Percentiles rank a stretch among this genome's conserved stretches.
phyloP scores from a whole-genome alignment of 352 stramenopile species.

The Phytophthora cajani region DNA sequence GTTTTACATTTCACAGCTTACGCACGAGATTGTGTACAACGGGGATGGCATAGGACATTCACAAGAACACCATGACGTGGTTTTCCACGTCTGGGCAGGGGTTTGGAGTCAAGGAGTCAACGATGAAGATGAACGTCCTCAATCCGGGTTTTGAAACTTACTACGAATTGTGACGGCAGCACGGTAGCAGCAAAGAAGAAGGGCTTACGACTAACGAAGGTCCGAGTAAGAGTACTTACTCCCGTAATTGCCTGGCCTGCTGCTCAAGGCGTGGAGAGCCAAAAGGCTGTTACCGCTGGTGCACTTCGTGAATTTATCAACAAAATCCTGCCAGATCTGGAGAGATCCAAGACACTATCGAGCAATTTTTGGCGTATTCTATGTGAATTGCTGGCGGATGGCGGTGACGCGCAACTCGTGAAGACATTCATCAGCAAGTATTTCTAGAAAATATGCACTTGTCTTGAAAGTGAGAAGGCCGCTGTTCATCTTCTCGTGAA shows the following conservation, averaged over 20 bases:
- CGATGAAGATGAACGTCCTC: background rate
- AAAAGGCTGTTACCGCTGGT: background rate
- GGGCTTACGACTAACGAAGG: no score
- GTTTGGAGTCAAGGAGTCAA: background rate
- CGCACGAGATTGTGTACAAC: background rate
- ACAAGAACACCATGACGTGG: background rate
- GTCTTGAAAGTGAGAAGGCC: background rate
- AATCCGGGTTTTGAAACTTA: background rate
- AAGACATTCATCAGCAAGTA: background rate
- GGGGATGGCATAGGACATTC: background rate
- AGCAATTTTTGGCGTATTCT: background rate
- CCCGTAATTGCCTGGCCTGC: background rate
- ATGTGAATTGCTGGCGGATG: background rate
- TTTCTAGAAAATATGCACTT: background rate
- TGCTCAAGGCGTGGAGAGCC: background rate
- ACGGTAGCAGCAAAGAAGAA: background rate
- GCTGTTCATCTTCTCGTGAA: background rate
- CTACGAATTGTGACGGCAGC: background rate
- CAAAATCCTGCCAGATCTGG: background rate
- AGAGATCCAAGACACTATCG: background rate
- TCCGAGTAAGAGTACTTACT: no score
- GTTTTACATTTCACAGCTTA: background rate
- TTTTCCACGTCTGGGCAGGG: background rate
- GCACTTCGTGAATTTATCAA: background rate
- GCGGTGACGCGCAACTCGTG: background rate